Base-by-base conservation (phyloP, 805 yeast species). In the Candida silvicultrix region DNA sequence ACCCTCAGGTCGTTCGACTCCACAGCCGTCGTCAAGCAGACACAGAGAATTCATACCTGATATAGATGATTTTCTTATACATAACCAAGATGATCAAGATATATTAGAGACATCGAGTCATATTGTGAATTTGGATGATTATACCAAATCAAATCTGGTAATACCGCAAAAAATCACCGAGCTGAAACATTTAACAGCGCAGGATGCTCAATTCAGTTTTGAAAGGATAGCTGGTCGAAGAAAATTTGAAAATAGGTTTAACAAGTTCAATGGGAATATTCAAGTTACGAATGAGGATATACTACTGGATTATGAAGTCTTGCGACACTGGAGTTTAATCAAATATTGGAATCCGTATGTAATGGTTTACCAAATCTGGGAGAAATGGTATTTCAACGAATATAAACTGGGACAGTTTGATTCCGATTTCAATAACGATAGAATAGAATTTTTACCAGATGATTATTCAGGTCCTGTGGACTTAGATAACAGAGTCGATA, bases 321-420 rank as follows among this genome's bases (percentile, higher is more conserved):
- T 56, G 14, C 58, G 51, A 20, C 42, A 53, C 10, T 46, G 63
- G 47, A 64, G 63, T 38, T 25, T 67, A 14, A 51, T 64, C 8
- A 52, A 46, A 46, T 65, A 67, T 63, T 23, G n/a, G 8, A 56
- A 60, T 44, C 49, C 56, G 44, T 39, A 46, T 7, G 25, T 40
- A 12, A 18, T 41, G 14, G n/a, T 60, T 2, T 64, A 55, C 41
- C 21, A 46, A 3, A 49, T 47, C 9, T 67, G 71, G 71, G 48
- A 55, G 6, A 41, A 35, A 2, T 67, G 71, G 71, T 54, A 49
- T 44, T 43, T 47, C 21, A 41, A 50, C 4, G 49, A 51, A 18
- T 56, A 45, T 31, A 47, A 47, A 35, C 40, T 42, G 15, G 42
- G 48, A 28, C 46, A 49, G 23, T 45, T 49, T 16, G 21, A 25